Evolutionary conservation across 2,329 filamentous ascomycete species (phyloP), one percentile per base, ranked within the genome.

Genomic region (Didymosphaeria variabile): DNA sequence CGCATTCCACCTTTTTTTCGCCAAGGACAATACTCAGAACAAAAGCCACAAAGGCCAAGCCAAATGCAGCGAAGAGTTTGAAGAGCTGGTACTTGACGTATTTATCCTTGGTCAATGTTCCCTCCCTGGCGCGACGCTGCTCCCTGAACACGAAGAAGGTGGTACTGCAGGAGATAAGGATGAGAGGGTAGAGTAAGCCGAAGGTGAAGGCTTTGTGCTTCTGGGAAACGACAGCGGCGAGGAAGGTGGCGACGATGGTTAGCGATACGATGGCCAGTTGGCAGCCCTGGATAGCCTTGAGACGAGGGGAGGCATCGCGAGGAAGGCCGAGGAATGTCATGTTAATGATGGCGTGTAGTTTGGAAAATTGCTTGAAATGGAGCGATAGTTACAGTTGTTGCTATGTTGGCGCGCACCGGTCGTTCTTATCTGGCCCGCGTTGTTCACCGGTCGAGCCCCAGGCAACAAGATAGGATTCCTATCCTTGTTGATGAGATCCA

Each of bases 71-170:
- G 8, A 40, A 38, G 49, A 52, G 31, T 32, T 52, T 52, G 49
- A 23, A 26, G 3, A 52, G 49, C 49, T 38, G 32, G 32, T 52
- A 52, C 49, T 52, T 52, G 32, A 40, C 49, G 49, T 52, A 52
- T 15, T 26, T 52, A 5, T 38, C 31, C 32, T 52, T 52, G 5
- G 49, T 38, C 32, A 52, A 19, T 7, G 49, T 36, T n/a, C 49
- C 32, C n/a, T 52, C 32, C 3, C 49, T 32, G 2, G 49, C 49
- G 19, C 49, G 49, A 32, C 49, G 49, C 19, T 38, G 49, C 32
- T 52, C 49, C n/a, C 49, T 32, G 23, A 15, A 9, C 2, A 52
- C 19, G 13, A 52, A 19, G 49, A 52, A 38, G 19, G 49, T 52
- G 34, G 49, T 52, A 19, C 31, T 38, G 15, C n/a, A 38, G 3